phyloP scores from a whole-genome alignment of 768 basidiomycete genomes.

The Ramaria sp. region DNA sequence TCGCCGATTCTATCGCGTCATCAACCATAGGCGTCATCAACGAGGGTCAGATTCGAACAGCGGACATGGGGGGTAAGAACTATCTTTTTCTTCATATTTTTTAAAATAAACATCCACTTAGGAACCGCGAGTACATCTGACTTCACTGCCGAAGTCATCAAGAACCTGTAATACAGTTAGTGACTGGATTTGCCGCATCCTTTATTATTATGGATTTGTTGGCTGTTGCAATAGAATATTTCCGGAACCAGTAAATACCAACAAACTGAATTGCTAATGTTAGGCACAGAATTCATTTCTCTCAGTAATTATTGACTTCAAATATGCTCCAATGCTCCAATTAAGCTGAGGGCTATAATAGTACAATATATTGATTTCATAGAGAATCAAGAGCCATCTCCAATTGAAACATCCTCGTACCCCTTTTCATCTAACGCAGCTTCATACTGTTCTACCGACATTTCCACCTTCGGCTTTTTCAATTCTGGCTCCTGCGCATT shows the following conservation, averaged over 20 bases:
- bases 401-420: constrained; percentile 22
- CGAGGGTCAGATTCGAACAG: constrained; percentile 78
- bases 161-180: constrained; percentile 36
- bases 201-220: no score
- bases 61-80: constrained; percentile 84
- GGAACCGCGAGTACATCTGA: constrained; percentile 88
- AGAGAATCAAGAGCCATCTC: background rate
- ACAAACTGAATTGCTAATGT: no score
- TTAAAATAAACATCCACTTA: constrained; percentile 19
- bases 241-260: no score
- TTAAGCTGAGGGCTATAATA: background rate
- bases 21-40: constrained; percentile 92
- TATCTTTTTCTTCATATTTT: constrained; percentile 6
- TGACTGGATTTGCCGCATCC: background rate
- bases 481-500: constrained; percentile 18
- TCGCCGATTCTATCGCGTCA: constrained; percentile 87
- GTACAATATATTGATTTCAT: background rate
- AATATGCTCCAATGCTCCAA: no score
- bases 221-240: no score
- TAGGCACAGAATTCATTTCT: no score
- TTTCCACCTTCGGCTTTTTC: constrained; percentile 29
- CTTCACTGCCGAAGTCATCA: constrained; percentile 88
- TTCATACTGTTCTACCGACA: constrained; percentile 44
- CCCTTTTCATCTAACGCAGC: constrained; percentile 35
- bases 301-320: no score